Evolutionary conservation across 2,329 filamentous ascomycete genomes (phyloP).

Genomic region (Talaromyces sp.): DNA sequence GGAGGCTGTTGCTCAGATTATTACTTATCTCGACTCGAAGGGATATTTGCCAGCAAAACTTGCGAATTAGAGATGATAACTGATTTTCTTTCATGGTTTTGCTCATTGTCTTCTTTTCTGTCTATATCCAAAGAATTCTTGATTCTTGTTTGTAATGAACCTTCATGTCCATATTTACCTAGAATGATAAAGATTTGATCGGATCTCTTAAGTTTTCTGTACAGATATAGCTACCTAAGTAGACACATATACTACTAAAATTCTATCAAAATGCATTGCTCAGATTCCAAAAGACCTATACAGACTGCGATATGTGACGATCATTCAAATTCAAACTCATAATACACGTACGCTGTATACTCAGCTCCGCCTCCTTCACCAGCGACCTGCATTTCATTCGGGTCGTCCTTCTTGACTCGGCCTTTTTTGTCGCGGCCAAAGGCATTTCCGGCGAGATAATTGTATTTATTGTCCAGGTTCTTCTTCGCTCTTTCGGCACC

Average conservation of each 20-base stretch:
- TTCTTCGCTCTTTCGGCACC: conserved; percentile 69
- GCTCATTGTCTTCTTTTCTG: neutral
- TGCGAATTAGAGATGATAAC: conserved; percentile 16
- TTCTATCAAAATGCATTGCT: neutral
- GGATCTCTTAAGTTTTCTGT: neutral
- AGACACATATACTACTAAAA: neutral
- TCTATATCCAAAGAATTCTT: neutral
- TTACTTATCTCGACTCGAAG: conserved; percentile 68
- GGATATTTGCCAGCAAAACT: conserved; percentile 51
- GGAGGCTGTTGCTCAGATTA: conserved; percentile 81
- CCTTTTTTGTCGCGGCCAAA: conserved; percentile 93
- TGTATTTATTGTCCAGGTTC: conserved; percentile 78
- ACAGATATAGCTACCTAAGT: neutral
- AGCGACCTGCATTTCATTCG: conserved; percentile 77
- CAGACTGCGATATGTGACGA: conserved; percentile 1
- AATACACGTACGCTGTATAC: conserved; percentile 96
- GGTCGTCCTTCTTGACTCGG: conserved; percentile 83
- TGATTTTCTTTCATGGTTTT: neutral
- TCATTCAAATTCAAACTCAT: conserved; percentile 76
- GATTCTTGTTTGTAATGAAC: neutral
- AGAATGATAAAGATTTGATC: neutral
- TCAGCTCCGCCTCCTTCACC: conserved; percentile 66
- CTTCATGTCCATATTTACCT: conserved; percentile 3
- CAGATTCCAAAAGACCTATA: neutral
- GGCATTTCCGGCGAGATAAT: conserved; percentile 90